Conservation (phyloP, 2,329 filamentous ascomycete genomes). For the Seiridium unicorne region DNA sequence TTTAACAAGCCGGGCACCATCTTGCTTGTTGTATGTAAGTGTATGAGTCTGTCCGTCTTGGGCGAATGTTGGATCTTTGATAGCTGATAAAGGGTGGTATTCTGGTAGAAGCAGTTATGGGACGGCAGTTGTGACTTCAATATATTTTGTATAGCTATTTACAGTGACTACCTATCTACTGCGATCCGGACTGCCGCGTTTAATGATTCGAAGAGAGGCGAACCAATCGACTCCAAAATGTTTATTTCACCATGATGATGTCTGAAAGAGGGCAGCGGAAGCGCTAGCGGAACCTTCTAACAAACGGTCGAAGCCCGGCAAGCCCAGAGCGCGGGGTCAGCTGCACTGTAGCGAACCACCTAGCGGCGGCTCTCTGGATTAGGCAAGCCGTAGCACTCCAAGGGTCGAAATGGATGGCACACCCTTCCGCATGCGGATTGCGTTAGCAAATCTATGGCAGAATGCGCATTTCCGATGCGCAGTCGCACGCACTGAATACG, state of each 20-base stretch:
- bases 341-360: not conserved
- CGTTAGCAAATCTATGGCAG: not conserved
- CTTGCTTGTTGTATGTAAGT: not conserved
- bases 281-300: constrained; percentile 5
- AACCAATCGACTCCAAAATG: not conserved
- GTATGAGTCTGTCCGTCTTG: too few species aligned
- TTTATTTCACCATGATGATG: not conserved
- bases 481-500: not conserved
- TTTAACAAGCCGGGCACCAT: constrained; percentile 6
- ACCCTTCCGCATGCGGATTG: not conserved
- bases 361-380: not conserved
- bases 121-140: too few species aligned
- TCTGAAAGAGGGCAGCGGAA: not conserved
- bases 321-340: not conserved
- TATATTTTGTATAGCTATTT: too few species aligned
- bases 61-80: not conserved
- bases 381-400: constrained; percentile 4
- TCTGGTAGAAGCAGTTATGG: not conserved
- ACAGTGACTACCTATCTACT: not conserved
- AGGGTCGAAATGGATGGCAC: not conserved
- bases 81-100: not conserved
- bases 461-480: not conserved
- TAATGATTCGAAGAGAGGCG: not conserved
- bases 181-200: not conserved
- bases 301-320: not conserved